Percentiles rank a stretch among this genome's conserved stretches.
Evolutionary conservation across 2,329 filamentous ascomycete species (phyloP).

Genomic region (Epichloe elymi): DNA sequence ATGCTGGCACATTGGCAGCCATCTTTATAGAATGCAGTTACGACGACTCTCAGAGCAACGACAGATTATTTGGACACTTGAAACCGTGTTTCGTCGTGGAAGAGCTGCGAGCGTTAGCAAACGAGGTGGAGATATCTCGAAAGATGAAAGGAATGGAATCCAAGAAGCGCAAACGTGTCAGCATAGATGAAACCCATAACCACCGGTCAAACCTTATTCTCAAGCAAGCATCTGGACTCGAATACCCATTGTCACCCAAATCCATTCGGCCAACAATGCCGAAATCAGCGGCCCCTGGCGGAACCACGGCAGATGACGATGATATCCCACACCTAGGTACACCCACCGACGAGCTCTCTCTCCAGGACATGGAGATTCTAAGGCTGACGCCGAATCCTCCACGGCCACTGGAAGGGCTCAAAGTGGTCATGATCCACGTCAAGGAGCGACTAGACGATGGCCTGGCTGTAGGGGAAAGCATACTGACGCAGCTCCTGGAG

Average conservation of each 20-base stretch:
- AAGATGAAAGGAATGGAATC: conserved; percentile 23
- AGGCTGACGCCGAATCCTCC: conserved; percentile 11
- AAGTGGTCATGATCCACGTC: conserved; percentile 81
- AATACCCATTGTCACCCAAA: conserved; percentile 40
- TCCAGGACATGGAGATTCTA: conserved; percentile 24
- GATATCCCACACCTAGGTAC: conserved; percentile 32
- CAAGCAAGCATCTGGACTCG: conserved; percentile 14
- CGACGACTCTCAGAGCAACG: conserved; percentile 64
- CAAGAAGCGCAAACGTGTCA: conserved; percentile 53
- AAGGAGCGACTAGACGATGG: conserved; percentile 76
- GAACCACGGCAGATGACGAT: not conserved
- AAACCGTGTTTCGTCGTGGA: conserved; percentile 70
- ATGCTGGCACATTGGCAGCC: conserved; percentile 54
- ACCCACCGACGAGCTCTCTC: conserved; percentile 32
- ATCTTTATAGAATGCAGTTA: conserved; percentile 97
- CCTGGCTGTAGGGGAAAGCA: conserved; percentile 47
- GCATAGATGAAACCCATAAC: conserved; percentile 11
- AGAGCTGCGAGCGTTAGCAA: conserved; percentile 61
- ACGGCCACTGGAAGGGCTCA: conserved; percentile 54
- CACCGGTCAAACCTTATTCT: conserved; percentile 10
- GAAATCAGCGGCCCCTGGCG: conserved; percentile 9
- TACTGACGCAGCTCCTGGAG: conserved; percentile 54
- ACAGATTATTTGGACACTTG: conserved; percentile 76
- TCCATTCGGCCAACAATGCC: conserved; percentile 21
- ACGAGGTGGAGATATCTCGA: conserved; percentile 48